These are phyloP conservation scores for Syncephalastrum sp. DNA, from an alignment of 371 early-diverging fungal genomes.

Conservation along the genomic window DNA sequence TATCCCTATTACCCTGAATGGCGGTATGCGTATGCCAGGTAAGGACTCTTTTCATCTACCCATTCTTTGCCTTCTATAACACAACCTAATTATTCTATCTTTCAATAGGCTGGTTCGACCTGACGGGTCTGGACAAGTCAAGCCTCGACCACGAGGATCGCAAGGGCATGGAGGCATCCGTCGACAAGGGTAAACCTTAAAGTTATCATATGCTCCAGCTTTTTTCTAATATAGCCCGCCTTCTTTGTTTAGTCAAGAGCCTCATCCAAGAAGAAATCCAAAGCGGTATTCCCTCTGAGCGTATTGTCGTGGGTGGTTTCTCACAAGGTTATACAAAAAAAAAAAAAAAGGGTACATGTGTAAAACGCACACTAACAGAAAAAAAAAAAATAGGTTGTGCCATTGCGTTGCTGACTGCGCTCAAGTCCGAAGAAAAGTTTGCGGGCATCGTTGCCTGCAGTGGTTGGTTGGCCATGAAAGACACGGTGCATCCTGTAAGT, in stretches of 20 bases:
- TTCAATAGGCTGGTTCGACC: constrained; percentile 72
- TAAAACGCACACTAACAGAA: background rate
- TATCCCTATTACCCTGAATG: constrained; percentile 83
- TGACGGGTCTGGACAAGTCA: constrained; percentile 55
- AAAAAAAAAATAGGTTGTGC: constrained; percentile 50
- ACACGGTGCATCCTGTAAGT: constrained; percentile 28
- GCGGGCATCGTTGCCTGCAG: constrained; percentile 69
- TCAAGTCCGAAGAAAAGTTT: constrained; percentile 72
- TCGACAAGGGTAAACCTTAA: constrained; percentile 47
- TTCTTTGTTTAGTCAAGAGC: constrained; percentile 51
- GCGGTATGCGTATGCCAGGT: constrained; percentile 84
- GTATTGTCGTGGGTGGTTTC: constrained; percentile 94
- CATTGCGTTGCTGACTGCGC: constrained; percentile 71
- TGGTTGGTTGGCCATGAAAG: constrained; percentile 77
- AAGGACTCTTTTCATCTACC: constrained; percentile 31
- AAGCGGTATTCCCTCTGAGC: constrained; percentile 74
- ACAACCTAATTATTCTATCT: constrained; percentile 4
- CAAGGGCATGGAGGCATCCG: constrained; percentile 70
- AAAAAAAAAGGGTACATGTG: background rate
- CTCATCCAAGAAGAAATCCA: constrained; percentile 80
- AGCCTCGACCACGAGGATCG: constrained; percentile 68
- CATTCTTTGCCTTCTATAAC: background rate
- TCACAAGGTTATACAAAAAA: constrained; percentile 72
- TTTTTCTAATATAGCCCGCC: background rate
- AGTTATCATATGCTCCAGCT: background rate